Percentiles rank a stretch among this genome's conserved stretches.
Evolutionary conservation across 306 rosid genomes (phyloP).

Genomic region (Arachis hypogaea): DNA sequence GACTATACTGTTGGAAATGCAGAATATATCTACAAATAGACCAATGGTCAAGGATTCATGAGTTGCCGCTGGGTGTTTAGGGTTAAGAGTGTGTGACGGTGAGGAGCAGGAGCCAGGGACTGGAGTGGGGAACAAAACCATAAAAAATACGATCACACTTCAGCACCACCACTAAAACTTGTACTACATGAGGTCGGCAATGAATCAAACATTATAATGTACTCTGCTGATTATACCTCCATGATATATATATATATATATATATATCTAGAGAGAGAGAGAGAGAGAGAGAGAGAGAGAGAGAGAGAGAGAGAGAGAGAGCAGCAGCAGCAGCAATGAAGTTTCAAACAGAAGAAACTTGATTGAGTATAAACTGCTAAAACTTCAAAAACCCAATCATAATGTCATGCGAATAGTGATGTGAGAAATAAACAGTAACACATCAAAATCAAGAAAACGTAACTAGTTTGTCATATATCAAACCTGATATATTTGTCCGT

Average conservation of each 20-base stretch:
- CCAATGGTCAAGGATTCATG: not conserved
- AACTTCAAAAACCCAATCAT: constrained; percentile 29
- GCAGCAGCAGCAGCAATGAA: not conserved
- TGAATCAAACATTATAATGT: not conserved
- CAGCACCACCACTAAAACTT: not conserved
- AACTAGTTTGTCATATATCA: constrained; percentile 31
- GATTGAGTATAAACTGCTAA: constrained; percentile 8
- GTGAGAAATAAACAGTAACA: not conserved
- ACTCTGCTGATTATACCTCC: too few species aligned
- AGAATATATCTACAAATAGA: not conserved
- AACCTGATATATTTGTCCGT: constrained; percentile 93
- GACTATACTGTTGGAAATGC: not conserved
- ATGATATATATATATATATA: too few species aligned
- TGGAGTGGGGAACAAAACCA: not conserved
- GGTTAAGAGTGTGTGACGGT: not conserved
- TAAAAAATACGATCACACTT: not conserved
- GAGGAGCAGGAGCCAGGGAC: not conserved
- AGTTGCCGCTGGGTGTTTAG: not conserved
- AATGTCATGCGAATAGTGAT: constrained; percentile 13
- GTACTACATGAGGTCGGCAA: not conserved
- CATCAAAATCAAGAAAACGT: constrained; percentile 29
- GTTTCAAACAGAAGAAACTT: constrained; percentile 10
- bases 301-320: not conserved
- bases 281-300: not conserved
- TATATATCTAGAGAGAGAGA: too few species aligned